These are phyloP conservation scores for Pichia membranifaciens DNA, from an alignment of 805 yeast genomes.

Conservation along the genomic window DNA sequence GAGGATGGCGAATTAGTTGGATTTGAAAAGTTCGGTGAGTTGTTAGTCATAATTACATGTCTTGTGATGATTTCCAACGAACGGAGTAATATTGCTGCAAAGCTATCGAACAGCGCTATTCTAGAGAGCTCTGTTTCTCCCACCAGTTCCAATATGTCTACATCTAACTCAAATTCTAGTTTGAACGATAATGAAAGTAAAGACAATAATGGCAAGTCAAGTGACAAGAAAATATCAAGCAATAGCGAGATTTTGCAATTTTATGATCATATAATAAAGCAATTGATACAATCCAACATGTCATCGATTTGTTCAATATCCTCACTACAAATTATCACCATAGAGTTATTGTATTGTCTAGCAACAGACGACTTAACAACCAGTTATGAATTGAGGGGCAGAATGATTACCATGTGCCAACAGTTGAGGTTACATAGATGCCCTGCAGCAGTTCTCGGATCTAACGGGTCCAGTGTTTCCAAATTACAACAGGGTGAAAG, in stretches of 20 bases:
- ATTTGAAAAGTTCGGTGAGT: constrained; percentile 53
- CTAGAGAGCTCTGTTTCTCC: background rate
- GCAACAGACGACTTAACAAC: constrained; percentile 69
- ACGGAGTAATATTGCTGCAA: constrained; percentile 21
- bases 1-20: constrained; percentile 37
- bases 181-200: constrained; percentile 8
- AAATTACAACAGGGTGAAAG: constrained; percentile 76
- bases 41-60: constrained; percentile 43
- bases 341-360: constrained; percentile 66
- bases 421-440: constrained; percentile 80
- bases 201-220: constrained; percentile 1
- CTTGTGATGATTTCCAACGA: constrained; percentile 42
- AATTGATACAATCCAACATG: constrained; percentile 56
- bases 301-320: constrained; percentile 58
- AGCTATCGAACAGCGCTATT: background rate
- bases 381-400: constrained; percentile 69
- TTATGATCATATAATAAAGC: constrained; percentile 56
- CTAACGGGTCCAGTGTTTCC: constrained; percentile 59
- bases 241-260: constrained; percentile 37
- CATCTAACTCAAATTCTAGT: constrained; percentile 1
- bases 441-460: constrained; percentile 72
- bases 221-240: constrained; percentile 9
- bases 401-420: constrained; percentile 76
- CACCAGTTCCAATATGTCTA: background rate
- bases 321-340: constrained; percentile 60